phyloP scores from a whole-genome alignment of 306 rosid species.

The Dryas octopetala region DNA sequence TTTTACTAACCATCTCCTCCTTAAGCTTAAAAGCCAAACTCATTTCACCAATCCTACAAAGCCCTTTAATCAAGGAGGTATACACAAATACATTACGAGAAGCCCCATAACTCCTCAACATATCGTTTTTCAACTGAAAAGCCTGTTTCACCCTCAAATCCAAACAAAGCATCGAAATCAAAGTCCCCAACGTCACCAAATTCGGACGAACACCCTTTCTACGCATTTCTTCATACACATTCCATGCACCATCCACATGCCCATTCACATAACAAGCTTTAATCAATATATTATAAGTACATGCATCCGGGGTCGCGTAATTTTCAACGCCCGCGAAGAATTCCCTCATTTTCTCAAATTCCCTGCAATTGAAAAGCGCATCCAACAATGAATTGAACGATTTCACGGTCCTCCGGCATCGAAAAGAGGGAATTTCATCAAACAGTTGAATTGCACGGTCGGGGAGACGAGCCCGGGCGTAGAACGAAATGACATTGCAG shows the following conservation, averaged over 20 bases:
- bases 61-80: slow-evolving; percentile 54
- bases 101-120: slow-evolving; percentile 39
- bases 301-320: slow-evolving; percentile 51
- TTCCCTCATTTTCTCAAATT: slow-evolving; percentile 32
- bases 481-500: slow-evolving; percentile 70
- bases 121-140: slow-evolving; percentile 51
- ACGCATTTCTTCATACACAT: slow-evolving; percentile 64
- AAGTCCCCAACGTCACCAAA: slow-evolving; percentile 57
- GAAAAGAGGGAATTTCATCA: slow-evolving; percentile 49
- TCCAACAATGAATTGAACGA: slow-evolving; percentile 65
- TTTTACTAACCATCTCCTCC: slow-evolving; percentile 63
- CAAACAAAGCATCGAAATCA: slow-evolving; percentile 49
- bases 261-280: slow-evolving; percentile 30
- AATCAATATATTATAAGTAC: slow-evolving; percentile 69
- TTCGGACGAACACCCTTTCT: slow-evolving; percentile 32
- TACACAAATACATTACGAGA: slow-evolving; percentile 45
- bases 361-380: slow-evolving; percentile 48
- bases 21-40: slow-evolving; percentile 46
- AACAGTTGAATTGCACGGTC: slow-evolving; percentile 53
- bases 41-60: slow-evolving; percentile 52
- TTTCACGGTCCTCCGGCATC: slow-evolving; percentile 49
- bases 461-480: slow-evolving; percentile 61
- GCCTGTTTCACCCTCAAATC: slow-evolving; percentile 41
- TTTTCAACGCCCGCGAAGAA: slow-evolving; percentile 18
- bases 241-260: slow-evolving; percentile 34